Evolutionary conservation across 352 stramenopile species (phyloP), one percentile per base, ranked within the genome.

Genomic region (Pythium monospermum): DNA sequence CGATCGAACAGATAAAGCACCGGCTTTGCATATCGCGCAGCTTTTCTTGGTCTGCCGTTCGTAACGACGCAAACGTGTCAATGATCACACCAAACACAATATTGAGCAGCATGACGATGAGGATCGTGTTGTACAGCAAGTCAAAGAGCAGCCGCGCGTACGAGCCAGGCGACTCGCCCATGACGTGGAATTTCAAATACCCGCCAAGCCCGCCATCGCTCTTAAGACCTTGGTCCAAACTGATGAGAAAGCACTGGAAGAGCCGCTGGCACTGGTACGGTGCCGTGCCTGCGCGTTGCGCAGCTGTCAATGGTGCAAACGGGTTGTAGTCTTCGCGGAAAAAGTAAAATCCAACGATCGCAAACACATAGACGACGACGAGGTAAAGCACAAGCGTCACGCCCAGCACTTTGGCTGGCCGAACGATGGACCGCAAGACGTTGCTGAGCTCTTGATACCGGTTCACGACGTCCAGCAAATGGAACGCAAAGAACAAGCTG

Each of bases 1-100:
- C 76, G 45, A 87, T 84, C 1, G 79, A 88, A 64, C 79, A 91
- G 42, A 91, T 87, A 33, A 91, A 91, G 44, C 79, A 91, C 3
- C 76, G 75, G 13, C 63, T 77, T 35, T 79, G 71, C 69, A 87
- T 85, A 31, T 88, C 79, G 52, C 73, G 63, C 7, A 69, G 60
- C 52, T 80, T 87, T 30, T 88, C 73, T 38, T 81, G 68, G 56
- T 91, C 76, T 2, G 71, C 64, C 1, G 66, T 75, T 4, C 79
- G 76, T 33, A 91, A 52, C n/a, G 73, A 83, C 28, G 79, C 79
- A 47, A 91, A 91, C 16, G 71, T 91, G 44, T 91, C 79, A 46
- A 91, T 86, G 53, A 91, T 91, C 18, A 91, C 71, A 22, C 76
- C 79, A 48, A 91, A 91, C 19, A 87, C 61, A 27, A 88, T 63